Evolutionary conservation across 2,329 filamentous ascomycete species (phyloP).

Genomic region (Fusarium ramigenum): DNA sequence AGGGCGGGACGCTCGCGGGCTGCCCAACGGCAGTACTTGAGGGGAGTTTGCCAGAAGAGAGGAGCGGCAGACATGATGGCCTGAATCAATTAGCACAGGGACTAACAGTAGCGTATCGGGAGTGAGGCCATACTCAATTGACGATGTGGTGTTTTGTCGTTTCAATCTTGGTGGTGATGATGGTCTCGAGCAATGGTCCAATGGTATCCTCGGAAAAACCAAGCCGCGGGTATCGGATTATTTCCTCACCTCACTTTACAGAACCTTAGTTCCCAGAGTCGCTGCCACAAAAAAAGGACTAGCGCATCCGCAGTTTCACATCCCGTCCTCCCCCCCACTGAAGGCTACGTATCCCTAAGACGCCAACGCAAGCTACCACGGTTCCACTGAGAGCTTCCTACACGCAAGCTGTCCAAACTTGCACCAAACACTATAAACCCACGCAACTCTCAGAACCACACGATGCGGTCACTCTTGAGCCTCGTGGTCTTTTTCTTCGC

Average conservation of each 20-base stretch:
- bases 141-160: constrained; percentile 34
- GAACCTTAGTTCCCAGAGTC: neutral
- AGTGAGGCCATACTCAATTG: constrained; percentile 50
- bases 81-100: neutral
- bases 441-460: constrained; percentile 19
- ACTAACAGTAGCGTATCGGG: neutral
- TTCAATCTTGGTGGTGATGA: constrained; percentile 36
- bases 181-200: constrained; percentile 35
- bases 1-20: constrained; percentile 88
- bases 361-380: constrained; percentile 40
- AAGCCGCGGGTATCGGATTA: constrained; percentile 44
- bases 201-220: constrained; percentile 45
- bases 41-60: constrained; percentile 86
- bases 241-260: constrained; percentile 2
- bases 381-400: constrained; percentile 34
- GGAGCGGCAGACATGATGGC: constrained; percentile 67
- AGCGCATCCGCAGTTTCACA: constrained; percentile 9
- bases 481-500: constrained; percentile 73
- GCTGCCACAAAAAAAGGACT: constrained; percentile 13
- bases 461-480: constrained; percentile 79
- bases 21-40: constrained; percentile 89
- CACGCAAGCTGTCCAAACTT: constrained; percentile 42
- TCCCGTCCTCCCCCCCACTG: constrained; percentile 16
- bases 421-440: constrained; percentile 16
- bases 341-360: constrained; percentile 53